Evolutionary conservation across 176 grass and related monocot genomes (phyloP).

Genomic region (Secale cereale): DNA sequence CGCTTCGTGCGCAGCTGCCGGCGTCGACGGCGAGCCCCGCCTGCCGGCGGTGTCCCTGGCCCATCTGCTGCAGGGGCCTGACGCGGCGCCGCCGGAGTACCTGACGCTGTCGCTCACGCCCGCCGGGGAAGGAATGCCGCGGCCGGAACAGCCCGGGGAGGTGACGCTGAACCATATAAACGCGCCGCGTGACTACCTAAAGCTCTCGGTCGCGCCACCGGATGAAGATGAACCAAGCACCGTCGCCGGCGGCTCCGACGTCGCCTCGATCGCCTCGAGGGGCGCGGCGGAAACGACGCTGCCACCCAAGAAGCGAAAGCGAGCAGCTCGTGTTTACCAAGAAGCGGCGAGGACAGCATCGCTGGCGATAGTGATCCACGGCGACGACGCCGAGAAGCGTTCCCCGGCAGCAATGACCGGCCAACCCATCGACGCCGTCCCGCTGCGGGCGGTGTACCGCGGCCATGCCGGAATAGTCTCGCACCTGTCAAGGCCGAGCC

Average conservation of each 20-base stretch:
- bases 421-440: not conserved
- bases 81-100: not conserved
- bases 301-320: not conserved
- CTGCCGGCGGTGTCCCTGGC: not conserved
- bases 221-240: not conserved
- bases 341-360: not conserved
- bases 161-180: not conserved
- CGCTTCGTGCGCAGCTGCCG: no score
- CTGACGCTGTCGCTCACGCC: not conserved
- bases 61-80: not conserved
- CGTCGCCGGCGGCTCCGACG: not conserved
- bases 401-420: not conserved
- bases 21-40: not conserved
- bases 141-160: not conserved
- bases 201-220: not conserved
- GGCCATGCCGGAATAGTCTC: no score
- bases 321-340: no score
- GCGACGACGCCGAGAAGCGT: not conserved
- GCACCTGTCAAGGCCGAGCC: no score
- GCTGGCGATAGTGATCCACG: not conserved
- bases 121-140: not conserved
- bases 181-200: not conserved
- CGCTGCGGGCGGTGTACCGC: no score
- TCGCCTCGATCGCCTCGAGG: not conserved
- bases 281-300: not conserved